Evolutionary conservation across 2,329 filamentous ascomycete species (phyloP).

Genomic region (Didymella pomorum): DNA sequence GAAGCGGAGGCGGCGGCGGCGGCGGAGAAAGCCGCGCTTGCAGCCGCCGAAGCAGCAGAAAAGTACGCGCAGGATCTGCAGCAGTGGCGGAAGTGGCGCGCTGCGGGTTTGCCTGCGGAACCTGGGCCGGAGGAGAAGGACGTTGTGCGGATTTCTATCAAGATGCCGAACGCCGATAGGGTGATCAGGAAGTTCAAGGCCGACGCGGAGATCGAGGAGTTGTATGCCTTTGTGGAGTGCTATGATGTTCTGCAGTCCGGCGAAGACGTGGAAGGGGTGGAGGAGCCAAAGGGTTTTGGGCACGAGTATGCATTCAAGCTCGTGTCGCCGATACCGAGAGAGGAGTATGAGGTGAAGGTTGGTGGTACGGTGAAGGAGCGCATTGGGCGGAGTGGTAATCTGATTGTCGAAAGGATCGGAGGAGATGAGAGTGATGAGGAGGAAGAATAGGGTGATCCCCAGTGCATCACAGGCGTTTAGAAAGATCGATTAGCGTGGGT

Average conservation of each 20-base stretch:
- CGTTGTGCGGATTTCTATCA: conserved; percentile 73
- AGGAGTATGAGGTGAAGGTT: conserved; percentile 75
- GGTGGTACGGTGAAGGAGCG: conserved; percentile 72
- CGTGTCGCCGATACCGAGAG: conserved; percentile 83
- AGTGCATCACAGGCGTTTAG: no score
- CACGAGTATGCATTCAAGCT: conserved; percentile 88
- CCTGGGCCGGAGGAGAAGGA: conserved; percentile 71
- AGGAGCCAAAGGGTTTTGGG: conserved; percentile 72
- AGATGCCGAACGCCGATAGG: conserved; percentile 71
- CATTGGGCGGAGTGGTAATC: conserved; percentile 83
- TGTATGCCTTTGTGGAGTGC: conserved; percentile 97
- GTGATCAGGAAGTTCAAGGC: conserved; percentile 78
- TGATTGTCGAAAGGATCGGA: conserved; percentile 81
- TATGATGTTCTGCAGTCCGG: conserved; percentile 53
- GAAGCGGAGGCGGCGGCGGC: conserved; percentile 71
- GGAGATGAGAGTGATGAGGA: conserved; percentile 63
- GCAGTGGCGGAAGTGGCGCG: conserved; percentile 85
- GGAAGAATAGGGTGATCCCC: not conserved
- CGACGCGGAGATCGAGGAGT: conserved; percentile 78
- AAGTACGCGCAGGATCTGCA: conserved; percentile 62
- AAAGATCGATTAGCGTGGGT: no score
- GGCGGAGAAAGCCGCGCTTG: conserved; percentile 71
- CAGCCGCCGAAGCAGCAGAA: conserved; percentile 68
- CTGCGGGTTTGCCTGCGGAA: conserved; percentile 70
- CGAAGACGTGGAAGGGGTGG: not conserved